phyloP scores from a whole-genome alignment of 257 asterid genomes.

The Solanum chmielewskii region DNA sequence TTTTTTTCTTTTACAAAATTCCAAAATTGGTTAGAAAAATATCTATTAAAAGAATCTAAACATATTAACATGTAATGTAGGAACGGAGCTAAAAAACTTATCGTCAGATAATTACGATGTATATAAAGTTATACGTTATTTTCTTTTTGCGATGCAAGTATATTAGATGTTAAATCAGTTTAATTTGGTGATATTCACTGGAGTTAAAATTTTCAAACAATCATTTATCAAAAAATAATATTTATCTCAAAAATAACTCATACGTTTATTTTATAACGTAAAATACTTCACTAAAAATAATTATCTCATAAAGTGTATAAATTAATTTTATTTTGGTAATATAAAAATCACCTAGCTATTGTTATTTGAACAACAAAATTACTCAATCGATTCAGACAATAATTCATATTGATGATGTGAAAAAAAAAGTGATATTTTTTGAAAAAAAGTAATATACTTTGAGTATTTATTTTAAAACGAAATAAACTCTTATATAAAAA shows the following conservation, averaged over 20 bases:
- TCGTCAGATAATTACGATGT: background rate
- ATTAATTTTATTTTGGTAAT: too few species aligned
- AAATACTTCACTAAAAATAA: background rate
- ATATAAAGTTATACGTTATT: background rate
- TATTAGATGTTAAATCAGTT: background rate
- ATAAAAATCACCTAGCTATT: background rate
- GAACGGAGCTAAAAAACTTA: background rate
- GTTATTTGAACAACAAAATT: background rate
- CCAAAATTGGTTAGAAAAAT: background rate
- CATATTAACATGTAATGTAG: background rate
- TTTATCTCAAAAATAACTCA: too few species aligned
- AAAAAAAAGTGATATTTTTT: too few species aligned
- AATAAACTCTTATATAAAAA: too few species aligned
- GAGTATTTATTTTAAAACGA: too few species aligned
- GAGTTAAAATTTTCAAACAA: background rate
- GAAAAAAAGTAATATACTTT: background rate
- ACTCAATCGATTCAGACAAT: background rate
- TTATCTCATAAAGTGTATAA: background rate
- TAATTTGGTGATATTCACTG: too few species aligned
- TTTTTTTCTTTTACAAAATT: background rate
- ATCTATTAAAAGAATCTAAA: background rate
- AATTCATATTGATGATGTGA: background rate
- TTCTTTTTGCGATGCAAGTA: background rate
- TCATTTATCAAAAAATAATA: background rate
- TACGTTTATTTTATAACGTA: too few species aligned